Base-by-base conservation (phyloP, 2,329 filamentous ascomycete genomes). In the Seiridium cupressi region DNA sequence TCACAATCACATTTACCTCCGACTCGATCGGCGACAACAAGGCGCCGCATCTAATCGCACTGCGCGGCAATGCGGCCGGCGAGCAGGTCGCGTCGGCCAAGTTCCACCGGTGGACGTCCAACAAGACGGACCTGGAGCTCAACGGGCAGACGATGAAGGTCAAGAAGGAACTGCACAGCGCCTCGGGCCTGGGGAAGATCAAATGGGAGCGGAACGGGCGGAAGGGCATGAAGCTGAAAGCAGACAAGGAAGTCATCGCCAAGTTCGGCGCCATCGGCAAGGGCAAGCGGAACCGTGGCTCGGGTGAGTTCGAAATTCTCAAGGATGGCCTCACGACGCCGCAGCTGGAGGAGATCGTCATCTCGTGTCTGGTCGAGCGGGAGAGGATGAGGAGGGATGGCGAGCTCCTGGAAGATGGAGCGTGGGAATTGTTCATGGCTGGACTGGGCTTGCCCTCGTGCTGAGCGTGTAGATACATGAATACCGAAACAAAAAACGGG, bases 341-440 rank as follows among this genome's bases (percentile, higher is more conserved):
- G 1, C 62, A 62, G 59, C 18, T 61, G n/a, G 60, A 62, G 49
- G 62, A 64, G 53, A 55, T 64, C 32, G 55, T 62, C 38, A 31
- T 64, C 44, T 54, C 58, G 5, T 64, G 62, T 44, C 53, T 61
- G 5, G 60, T 64, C 5, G 61, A 61, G 61, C 44, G 62, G 31
- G 60, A 64, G 59, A 46, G 62, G 26, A 64, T 62, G 62, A 44
- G 62, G 44, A 49, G 60, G n/a, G 56, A 56, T 44, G 60, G 59
- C 2, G 60, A 64, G 58, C 9, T 61, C 32, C 32, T 62, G 47
- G 47, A 63, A 38, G 60, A 60, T 7, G 60, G 58, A 7, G 58
- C 46, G 31, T 60, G 57, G 62, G 58, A 64, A 51, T 31, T 62
- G 5, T 59, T 64, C 49, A 59, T 55, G 58, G 55, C 26, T 6